phyloP scores from a whole-genome alignment of 148 eudicot genomes.

The Diospyros kaki region DNA sequence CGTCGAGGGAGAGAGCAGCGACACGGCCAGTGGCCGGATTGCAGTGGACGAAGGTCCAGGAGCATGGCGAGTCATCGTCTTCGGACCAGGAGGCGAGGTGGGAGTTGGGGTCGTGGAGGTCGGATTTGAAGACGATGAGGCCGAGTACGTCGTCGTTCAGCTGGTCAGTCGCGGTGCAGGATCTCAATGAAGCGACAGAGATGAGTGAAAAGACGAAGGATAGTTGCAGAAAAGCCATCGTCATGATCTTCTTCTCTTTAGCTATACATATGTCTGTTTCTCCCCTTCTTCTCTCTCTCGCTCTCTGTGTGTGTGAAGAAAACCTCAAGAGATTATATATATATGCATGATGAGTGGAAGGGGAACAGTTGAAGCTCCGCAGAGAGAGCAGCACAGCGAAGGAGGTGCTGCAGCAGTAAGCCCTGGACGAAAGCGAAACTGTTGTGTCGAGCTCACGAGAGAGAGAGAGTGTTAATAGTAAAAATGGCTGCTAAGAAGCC shows the following conservation, averaged over 20 bases:
- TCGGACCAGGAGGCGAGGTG: conserved; percentile 70
- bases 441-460: background rate
- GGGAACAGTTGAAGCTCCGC: no score
- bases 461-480: conserved; percentile 19
- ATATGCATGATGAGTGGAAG: background rate
- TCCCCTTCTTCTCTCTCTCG: background rate
- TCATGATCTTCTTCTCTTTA: background rate
- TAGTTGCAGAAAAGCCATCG: conserved; percentile 8
- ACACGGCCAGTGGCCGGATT: conserved; percentile 56
- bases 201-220: conserved; percentile 15
- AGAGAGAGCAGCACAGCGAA: no score
- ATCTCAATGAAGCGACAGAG: conserved; percentile 13
- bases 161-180: conserved; percentile 12
- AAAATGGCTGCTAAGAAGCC: background rate
- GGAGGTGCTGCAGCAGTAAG: no score
- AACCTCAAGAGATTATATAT: background rate
- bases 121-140: conserved; percentile 86
- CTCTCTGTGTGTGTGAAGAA: background rate
- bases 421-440: background rate
- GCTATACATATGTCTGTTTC: no score
- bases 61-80: conserved; percentile 81
- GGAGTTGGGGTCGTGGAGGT: conserved; percentile 42
- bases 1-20: conserved; percentile 37
- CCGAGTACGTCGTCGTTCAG: conserved; percentile 89
- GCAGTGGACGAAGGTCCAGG: conserved; percentile 68